Base-by-base conservation (phyloP, 129 eudicot species). In the Chrysanthemum lavandulifolium region DNA sequence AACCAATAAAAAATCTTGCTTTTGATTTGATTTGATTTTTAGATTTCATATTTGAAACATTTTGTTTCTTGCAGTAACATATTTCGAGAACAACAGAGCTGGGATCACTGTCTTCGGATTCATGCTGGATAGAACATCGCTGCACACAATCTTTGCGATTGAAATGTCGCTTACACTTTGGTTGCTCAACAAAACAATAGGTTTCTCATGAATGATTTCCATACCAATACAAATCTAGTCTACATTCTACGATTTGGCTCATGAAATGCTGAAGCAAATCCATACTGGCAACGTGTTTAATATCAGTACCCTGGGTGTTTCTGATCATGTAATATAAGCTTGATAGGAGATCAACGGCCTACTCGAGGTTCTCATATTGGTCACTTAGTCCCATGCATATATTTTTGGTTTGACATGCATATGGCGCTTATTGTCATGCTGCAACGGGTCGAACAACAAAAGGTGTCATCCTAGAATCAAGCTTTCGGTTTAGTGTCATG, bases 51-150 rank as follows among this genome's bases (percentile, higher is more conserved):
- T 6, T 7, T 25, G 40, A 7, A 11, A 2, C 13, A 50, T 61
- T 52, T 63, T 49, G 52, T 65, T 78, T 85, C 48, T 68, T 80
- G 86, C 96, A 94, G 98, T 88, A 78, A 82, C 91, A 6, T 94
- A 94, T 64, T 90, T 94, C 59, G 96, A 87, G 82, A 76, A 90
- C 87, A 87, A 90, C 85, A 82, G 77, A 78, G 96, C 98, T 7
- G 98, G 98, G 72, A 90, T 94, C 31, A 94, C 97, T 10, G 86
- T 94, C 19, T 94, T 78, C 18, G 98, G 98, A 27, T 87, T 94
- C 72, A 88, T 88, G 91, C 76, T 94, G 73, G 98, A 94, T 49
- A 78, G 98, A 79, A 50, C 93, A 33, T 84, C 83, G 61, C 86
- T 94, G 14, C 97, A 83, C 65, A 82, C 85, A 18, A 81, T 94